Conservation (phyloP, 306 rosid species). For the Hippophae gyantsensis region DNA sequence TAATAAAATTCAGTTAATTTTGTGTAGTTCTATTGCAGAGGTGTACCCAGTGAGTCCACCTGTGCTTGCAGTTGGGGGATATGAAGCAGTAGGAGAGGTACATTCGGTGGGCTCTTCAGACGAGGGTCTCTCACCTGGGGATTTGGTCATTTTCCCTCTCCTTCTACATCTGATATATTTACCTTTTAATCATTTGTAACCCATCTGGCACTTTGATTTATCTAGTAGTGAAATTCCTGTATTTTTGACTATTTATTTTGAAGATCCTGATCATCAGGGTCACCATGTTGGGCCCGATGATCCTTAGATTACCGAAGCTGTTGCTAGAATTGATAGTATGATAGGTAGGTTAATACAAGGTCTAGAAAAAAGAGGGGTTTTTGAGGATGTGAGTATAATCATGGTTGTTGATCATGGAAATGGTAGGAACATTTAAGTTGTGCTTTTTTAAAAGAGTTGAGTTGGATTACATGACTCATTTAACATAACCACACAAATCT, state of each 20-base stretch:
- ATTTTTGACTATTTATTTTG: slow-evolving; percentile 88
- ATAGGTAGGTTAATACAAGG: slow-evolving; percentile 79
- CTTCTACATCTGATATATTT: slow-evolving; percentile 62
- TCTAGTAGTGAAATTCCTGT: slow-evolving; percentile 57
- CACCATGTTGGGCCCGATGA: slow-evolving; percentile 86
- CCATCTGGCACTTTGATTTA: slow-evolving; percentile 44
- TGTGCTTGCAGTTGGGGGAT: slow-evolving; percentile 82
- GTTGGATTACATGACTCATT: no score
- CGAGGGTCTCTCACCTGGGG: slow-evolving; percentile 53
- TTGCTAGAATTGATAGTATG: slow-evolving; percentile 51
- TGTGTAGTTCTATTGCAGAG: slow-evolving; percentile 22
- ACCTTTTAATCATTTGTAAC: not conserved
- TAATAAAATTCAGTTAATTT: not conserved
- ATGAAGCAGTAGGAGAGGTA: slow-evolving; percentile 90
- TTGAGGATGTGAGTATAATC: slow-evolving; percentile 74
- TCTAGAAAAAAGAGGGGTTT: slow-evolving; percentile 66
- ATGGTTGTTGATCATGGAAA: slow-evolving; percentile 95
- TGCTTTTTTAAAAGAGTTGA: no score
- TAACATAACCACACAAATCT: no score
- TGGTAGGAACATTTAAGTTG: slow-evolving; percentile 64
- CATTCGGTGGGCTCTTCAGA: slow-evolving; percentile 56
- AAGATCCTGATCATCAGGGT: slow-evolving; percentile 97
- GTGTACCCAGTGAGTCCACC: slow-evolving; percentile 86
- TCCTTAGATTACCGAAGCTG: slow-evolving; percentile 31
- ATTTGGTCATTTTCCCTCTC: slow-evolving; percentile 89